These are phyloP conservation scores for Aspergillus heteromorphus DNA, from an alignment of 495 filamentous ascomycete genomes.

Conservation along the genomic window DNA sequence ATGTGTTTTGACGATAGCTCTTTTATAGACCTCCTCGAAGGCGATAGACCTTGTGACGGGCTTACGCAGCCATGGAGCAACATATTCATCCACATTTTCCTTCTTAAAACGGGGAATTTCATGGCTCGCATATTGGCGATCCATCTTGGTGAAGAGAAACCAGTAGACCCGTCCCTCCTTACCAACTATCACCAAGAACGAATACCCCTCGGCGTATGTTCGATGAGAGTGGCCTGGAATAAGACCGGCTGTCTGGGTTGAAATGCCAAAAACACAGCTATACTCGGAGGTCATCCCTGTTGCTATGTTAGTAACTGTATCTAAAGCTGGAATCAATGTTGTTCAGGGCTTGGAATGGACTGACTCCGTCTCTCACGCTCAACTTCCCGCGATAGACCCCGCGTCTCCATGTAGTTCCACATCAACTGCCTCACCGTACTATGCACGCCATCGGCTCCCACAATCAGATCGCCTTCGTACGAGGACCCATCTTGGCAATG, in stretches of 20 bases:
- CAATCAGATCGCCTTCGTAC: conserved; percentile 22
- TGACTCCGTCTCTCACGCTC: conserved; percentile 10
- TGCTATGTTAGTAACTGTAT: neutral
- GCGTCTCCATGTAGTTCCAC: conserved; percentile 17
- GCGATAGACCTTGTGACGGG: neutral
- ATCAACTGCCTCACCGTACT: conserved; percentile 33
- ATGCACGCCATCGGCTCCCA: conserved; percentile 46
- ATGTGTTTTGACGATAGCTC: neutral
- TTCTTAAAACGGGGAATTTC: neutral
- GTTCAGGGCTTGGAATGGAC: neutral
- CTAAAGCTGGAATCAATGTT: too few species aligned
- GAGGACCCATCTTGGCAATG: neutral
- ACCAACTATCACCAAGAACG: neutral
- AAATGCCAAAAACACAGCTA: conserved; percentile 19
- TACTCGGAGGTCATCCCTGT: conserved; percentile 12
- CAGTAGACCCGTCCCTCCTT: neutral
- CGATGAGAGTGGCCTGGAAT: conserved; percentile 3
- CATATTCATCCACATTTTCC: neutral
- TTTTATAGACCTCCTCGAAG: neutral
- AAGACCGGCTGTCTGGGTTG: conserved; percentile 4
- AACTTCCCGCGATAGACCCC: conserved; percentile 15
- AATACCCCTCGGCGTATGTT: neutral
- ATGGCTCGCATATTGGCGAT: neutral
- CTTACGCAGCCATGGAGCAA: neutral
- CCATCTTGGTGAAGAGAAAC: conserved; percentile 5